Conservation (phyloP, 345 rosid genomes). For the Xanthoceras sorbifolium region DNA sequence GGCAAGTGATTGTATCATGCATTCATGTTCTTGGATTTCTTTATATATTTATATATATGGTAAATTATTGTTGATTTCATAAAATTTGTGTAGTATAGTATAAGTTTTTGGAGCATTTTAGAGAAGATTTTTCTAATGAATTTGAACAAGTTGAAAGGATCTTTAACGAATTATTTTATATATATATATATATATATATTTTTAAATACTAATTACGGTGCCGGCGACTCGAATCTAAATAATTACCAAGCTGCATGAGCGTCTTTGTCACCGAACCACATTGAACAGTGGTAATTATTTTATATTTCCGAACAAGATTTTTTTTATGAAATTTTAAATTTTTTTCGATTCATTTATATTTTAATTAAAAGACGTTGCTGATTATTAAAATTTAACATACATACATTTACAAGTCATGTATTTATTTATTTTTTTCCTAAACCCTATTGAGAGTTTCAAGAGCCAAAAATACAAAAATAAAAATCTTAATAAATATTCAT, state of each 20-base stretch:
- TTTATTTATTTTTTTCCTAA: background rate
- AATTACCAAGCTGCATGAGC: too few relatives aligned
- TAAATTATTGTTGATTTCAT: background rate
- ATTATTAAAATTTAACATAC: too few relatives aligned
- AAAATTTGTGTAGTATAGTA: background rate
- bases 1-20: conserved; percentile 22
- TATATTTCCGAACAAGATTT: too few relatives aligned
- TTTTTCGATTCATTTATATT: too few relatives aligned
- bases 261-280: too few relatives aligned
- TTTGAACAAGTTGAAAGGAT: background rate
- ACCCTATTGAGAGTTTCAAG: conserved; percentile 8
- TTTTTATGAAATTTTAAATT: too few relatives aligned
- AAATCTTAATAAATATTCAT: background rate
- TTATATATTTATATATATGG: background rate
- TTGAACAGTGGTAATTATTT: too few relatives aligned
- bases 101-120: background rate
- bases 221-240: too few relatives aligned
- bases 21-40: conserved; percentile 33
- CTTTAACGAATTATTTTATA: too few relatives aligned
- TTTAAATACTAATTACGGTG: too few relatives aligned
- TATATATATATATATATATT: too few relatives aligned
- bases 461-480: background rate
- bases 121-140: background rate
- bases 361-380: too few relatives aligned
- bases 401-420: background rate